Percentiles rank a stretch among this genome's conserved stretches.
Evolutionary conservation across 768 basidiomycete species (phyloP).

Genomic region (Rhodosporidiobolus odoratus): DNA sequence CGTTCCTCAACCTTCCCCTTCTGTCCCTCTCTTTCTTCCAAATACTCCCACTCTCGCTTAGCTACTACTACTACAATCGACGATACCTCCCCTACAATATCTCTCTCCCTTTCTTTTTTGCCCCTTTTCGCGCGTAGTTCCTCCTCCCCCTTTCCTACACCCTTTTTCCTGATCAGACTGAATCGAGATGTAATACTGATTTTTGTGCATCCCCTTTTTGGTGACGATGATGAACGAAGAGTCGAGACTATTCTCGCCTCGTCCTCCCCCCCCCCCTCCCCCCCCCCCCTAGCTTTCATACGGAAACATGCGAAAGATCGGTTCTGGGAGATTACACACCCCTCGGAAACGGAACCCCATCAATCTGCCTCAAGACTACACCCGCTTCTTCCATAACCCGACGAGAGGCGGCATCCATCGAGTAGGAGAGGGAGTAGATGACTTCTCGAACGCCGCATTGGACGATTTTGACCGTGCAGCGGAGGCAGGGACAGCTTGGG

Average conservation of each 20-base stretch:
- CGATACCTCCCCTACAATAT: neutral
- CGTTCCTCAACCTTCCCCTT: neutral
- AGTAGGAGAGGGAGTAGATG: constrained; percentile 90
- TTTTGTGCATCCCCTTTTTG: neutral
- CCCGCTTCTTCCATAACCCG: constrained; percentile 44
- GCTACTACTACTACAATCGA: neutral
- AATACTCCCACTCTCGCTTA: neutral
- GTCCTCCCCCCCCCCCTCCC: neutral
- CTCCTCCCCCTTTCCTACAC: neutral
- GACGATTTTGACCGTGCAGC: constrained; percentile 93
- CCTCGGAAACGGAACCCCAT: constrained; percentile 16
- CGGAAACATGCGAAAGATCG: too few relatives aligned
- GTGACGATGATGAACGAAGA: neutral
- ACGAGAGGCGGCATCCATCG: constrained; percentile 57
- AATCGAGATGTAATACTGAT: neutral
- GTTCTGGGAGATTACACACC: too few relatives aligned
- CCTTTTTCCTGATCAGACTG: too few relatives aligned
- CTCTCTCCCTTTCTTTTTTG: neutral
- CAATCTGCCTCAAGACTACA: constrained; percentile 42
- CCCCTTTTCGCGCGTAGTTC: neutral
- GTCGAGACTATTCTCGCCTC: neutral
- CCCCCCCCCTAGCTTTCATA: too few relatives aligned
- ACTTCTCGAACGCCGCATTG: constrained; percentile 87
- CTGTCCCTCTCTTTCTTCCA: neutral
- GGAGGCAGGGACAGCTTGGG: constrained; percentile 89